Conservation (phyloP, 768 basidiomycete species). For the Lepiota brunneoincarnata region DNA sequence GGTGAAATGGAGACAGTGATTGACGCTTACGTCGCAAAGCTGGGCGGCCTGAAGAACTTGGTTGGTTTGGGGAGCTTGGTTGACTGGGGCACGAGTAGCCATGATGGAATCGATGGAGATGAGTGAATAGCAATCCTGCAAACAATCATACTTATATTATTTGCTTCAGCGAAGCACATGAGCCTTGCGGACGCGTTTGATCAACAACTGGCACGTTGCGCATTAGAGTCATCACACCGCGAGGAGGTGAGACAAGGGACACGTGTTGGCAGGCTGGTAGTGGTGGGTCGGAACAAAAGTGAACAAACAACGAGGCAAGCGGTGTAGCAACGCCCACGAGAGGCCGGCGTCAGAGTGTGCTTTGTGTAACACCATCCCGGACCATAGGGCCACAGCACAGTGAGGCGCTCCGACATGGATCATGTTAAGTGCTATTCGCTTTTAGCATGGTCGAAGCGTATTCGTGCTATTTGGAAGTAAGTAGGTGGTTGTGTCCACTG, state of each 20-base stretch:
- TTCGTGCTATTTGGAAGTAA: too few species aligned
- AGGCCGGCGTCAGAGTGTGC: too few species aligned
- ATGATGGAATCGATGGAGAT: conserved; percentile 13
- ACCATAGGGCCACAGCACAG: too few species aligned
- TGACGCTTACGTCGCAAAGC: conserved; percentile 37
- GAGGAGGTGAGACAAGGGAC: conserved; percentile 8
- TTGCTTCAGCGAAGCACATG: conserved; percentile 4
- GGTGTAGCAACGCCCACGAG: too few species aligned
- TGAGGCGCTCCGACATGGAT: too few species aligned
- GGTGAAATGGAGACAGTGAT: not conserved
- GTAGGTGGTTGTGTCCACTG: too few species aligned
- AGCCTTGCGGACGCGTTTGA: conserved; percentile 23
- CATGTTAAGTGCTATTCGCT: too few species aligned
- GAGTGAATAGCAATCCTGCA: conserved; percentile 1
- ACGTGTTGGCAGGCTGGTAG: not conserved
- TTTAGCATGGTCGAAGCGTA: too few species aligned
- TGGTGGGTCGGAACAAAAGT: conserved; percentile 13
- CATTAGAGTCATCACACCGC: not conserved
- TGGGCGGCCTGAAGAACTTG: conserved; percentile 25
- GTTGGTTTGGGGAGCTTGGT: conserved; percentile 23
- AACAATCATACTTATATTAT: conserved; percentile 15
- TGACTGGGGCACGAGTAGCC: conserved; percentile 26
- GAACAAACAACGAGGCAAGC: conserved; percentile 24
- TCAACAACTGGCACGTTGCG: conserved; percentile 11
- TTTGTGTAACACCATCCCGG: too few species aligned